Evolutionary conservation across 176 grass and related monocot genomes (phyloP), one percentile per base, ranked within the genome.

Genomic region (Carex parvula): DNA sequence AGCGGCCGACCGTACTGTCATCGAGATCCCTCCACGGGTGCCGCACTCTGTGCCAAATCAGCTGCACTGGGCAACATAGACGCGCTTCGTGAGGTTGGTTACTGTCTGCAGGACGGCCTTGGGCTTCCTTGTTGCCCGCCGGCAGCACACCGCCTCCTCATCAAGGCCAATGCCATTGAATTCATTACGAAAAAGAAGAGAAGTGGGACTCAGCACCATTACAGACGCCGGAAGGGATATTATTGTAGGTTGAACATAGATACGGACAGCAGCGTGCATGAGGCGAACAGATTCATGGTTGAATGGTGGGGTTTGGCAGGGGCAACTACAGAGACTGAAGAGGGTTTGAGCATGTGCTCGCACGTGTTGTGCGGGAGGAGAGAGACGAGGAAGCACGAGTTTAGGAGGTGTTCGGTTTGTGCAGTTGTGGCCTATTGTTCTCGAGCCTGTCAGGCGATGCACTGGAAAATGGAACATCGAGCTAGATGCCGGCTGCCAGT

Each of bases 31-130:
- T 84, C 87, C 60, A 89, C 85, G 1, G 93, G 88, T 14, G 93
- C 84, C 11, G 82, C 85, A 39, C 89, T 95, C 26, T 92, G 90
- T 61, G 89, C 87, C 39, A 87, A 82, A 63, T 89, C 93, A 29
- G 93, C 93, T 0, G 84, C 85, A 35, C 79, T 95, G 1, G 93
- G 93, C 53, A 87, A 95, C 87, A 80, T 57, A 39, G 90, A 90
- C n/a, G 93, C 93, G 1, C 82, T 92, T 8, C 89, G 93, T 2
- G 93, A 92, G 89, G 88, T 95, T 59, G 93, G 90, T 13, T 91
- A 95, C 87, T 95, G 90, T 84, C 88, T 95, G 26, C 87, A 89
- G 74, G 93, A 95, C 46, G 90, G 93, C 69, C 90, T 92, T 46
- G 90, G 93, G 79, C 87, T 81, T 7, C 90, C 88, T 8, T 89